Conservation (phyloP, 2,329 filamentous ascomycete genomes). For the Chrysosporium keratinophilum region DNA sequence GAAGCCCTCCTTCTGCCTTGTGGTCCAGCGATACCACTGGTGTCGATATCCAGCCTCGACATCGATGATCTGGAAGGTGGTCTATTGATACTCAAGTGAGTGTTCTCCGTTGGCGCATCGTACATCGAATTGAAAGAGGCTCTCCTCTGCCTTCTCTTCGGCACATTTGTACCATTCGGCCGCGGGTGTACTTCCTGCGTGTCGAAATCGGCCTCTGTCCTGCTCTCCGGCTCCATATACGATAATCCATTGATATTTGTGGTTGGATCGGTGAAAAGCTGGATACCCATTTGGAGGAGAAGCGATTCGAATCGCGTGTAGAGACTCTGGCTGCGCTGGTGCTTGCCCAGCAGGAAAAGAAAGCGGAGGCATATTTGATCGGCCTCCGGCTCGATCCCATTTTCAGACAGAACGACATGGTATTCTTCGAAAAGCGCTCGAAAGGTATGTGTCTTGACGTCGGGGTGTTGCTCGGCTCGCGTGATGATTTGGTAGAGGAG, state of each 20-base stretch:
- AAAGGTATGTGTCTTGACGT: conserved; percentile 57
- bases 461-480: conserved; percentile 56
- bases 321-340: conserved; percentile 47
- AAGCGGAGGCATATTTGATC: conserved; percentile 68
- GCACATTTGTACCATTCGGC: conserved; percentile 8
- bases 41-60: conserved; percentile 32
- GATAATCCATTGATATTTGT: conserved; percentile 6
- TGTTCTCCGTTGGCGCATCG: conserved; percentile 45
- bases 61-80: conserved; percentile 37
- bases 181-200: neutral
- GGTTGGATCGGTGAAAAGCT: conserved; percentile 42
- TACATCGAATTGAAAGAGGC: conserved; percentile 46
- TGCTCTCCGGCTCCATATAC: conserved; percentile 20
- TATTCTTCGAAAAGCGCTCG: conserved; percentile 74
- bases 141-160: conserved; percentile 30
- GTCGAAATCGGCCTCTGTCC: conserved; percentile 1
- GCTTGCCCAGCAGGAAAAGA: conserved; percentile 62
- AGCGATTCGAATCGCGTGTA: conserved; percentile 60
- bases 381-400: conserved; percentile 60
- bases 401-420: conserved; percentile 59
- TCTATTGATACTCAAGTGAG: conserved; percentile 32
- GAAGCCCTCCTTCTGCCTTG: conserved; percentile 8
- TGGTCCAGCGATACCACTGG: neutral
- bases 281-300: conserved; percentile 59
- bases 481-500: conserved; percentile 67